These are phyloP conservation scores for Plantago ovata DNA, from an alignment of 257 asterid genomes.

Conservation along the genomic window DNA sequence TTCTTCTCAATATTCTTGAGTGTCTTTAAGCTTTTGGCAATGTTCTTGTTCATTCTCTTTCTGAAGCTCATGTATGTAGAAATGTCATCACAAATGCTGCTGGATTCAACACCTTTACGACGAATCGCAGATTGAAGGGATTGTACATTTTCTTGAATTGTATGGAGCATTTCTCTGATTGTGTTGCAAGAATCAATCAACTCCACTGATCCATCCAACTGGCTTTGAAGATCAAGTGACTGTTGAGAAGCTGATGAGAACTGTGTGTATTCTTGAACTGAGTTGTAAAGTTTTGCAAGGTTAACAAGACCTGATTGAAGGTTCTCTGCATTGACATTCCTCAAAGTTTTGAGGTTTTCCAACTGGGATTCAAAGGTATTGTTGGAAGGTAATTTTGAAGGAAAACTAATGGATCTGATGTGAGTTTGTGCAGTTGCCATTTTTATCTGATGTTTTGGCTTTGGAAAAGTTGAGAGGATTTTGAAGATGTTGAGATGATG, in stretches of 20 bases:
- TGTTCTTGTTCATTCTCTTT: slow-evolving; percentile 34
- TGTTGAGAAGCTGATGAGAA: slow-evolving; percentile 16
- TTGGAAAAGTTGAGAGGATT: too few species aligned
- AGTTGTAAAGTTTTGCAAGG: slow-evolving; percentile 32
- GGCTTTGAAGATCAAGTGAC: neutral
- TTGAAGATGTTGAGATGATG: slow-evolving; percentile 12
- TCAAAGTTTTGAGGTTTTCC: slow-evolving; percentile 12
- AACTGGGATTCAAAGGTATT: neutral
- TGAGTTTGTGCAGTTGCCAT: slow-evolving; percentile 32
- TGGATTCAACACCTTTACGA: slow-evolving; percentile 39
- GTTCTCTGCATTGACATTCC: slow-evolving; percentile 19
- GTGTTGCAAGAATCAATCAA: slow-evolving; percentile 43
- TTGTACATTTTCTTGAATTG: slow-evolving; percentile 42
- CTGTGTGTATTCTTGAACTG: slow-evolving; percentile 18
- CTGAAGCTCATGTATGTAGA: slow-evolving; percentile 23
- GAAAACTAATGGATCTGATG: slow-evolving; percentile 38
- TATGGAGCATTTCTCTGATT: slow-evolving; percentile 31
- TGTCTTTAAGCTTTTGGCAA: slow-evolving; percentile 31
- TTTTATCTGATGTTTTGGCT: neutral
- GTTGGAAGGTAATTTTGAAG: slow-evolving; percentile 28
- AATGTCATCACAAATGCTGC: slow-evolving; percentile 23
- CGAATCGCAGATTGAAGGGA: slow-evolving; percentile 48
- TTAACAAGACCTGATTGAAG: slow-evolving; percentile 30
- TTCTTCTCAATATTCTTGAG: slow-evolving; percentile 30
- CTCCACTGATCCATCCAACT: slow-evolving; percentile 25